Conservation (phyloP, 371 early-diverging fungal genomes). For the Rhizomucor miehei region DNA sequence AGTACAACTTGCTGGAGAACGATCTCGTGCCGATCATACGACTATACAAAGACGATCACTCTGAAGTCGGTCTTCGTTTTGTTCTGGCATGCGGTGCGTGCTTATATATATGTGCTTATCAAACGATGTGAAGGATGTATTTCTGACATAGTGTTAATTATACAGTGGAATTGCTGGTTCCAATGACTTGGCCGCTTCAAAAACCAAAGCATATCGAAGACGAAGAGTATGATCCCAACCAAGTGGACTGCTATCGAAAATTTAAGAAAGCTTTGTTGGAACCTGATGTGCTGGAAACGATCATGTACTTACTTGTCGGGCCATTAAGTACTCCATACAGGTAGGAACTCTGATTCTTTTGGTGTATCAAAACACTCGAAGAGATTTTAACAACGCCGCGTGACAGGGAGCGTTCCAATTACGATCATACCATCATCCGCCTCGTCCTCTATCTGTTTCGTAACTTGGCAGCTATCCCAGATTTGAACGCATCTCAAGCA, state of each 20-base stretch:
- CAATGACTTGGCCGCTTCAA: conserved; percentile 66
- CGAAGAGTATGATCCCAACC: conserved; percentile 46
- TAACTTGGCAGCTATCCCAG: conserved; percentile 80
- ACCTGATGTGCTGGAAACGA: conserved; percentile 50
- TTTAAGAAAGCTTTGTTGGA: conserved; percentile 72
- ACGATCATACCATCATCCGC: conserved; percentile 71
- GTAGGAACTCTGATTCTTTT: conserved; percentile 17
- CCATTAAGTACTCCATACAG: conserved; percentile 51
- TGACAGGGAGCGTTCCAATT: conserved; percentile 55
- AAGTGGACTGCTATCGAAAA: conserved; percentile 52
- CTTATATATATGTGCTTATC: too few relatives aligned
- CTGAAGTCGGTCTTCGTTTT: conserved; percentile 44
- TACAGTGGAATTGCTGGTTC: conserved; percentile 73
- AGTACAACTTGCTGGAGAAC: conserved; percentile 67
- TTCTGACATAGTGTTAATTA: too few relatives aligned
- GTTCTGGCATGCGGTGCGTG: conserved; percentile 54
- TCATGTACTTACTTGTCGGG: conserved; percentile 41
- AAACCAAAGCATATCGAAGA: conserved; percentile 39
- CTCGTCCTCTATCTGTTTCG: conserved; percentile 75
- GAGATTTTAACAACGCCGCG: conserved; percentile 5
- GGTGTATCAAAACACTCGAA: not conserved
- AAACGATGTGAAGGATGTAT: too few relatives aligned
- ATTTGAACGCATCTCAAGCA: conserved; percentile 45
- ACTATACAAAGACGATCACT: conserved; percentile 42
- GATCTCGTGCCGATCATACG: conserved; percentile 82